phyloP scores from a whole-genome alignment of 1,284 basidiomycete species.

The Porodaedalea pini region DNA sequence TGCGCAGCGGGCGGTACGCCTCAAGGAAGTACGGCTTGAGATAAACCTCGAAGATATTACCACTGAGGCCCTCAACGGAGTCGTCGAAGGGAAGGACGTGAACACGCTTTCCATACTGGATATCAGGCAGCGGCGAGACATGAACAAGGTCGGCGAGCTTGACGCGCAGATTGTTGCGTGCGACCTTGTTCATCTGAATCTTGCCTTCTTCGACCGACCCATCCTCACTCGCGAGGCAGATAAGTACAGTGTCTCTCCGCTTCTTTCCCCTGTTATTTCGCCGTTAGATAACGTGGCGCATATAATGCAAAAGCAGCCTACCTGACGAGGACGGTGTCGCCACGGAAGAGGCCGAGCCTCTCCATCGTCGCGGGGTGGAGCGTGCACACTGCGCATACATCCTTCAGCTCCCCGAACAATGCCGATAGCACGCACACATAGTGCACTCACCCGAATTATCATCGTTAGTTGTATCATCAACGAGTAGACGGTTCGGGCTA shows the following conservation, averaged over 20 bases:
- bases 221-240: constrained; percentile 80
- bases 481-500: constrained; percentile 92
- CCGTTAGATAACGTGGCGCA: constrained; percentile 2
- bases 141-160: constrained; percentile 96
- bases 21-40: constrained; percentile 99
- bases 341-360: constrained; percentile 87
- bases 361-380: constrained; percentile 98
- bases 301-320: constrained; percentile 30
- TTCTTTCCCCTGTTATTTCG: constrained; percentile 23
- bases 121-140: constrained; percentile 94
- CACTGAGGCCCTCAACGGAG: constrained; percentile 95
- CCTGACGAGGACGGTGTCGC: constrained; percentile 91
- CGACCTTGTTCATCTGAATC: constrained; percentile 99
- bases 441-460: constrained; percentile 88
- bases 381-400: constrained; percentile 66
- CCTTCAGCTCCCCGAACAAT: not conserved
- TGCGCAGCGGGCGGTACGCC: constrained; percentile 91
- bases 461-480: constrained; percentile 87
- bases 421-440: not conserved
- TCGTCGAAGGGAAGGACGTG: constrained; percentile 98
- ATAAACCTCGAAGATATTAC: constrained; percentile 98
- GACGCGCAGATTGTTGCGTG: constrained; percentile 95
- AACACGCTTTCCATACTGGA: constrained; percentile 99
- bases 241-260: constrained; percentile 13
- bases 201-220: constrained; percentile 85